phyloP scores from a whole-genome alignment of 345 rosid genomes.

The Dipteronia dyeriana region DNA sequence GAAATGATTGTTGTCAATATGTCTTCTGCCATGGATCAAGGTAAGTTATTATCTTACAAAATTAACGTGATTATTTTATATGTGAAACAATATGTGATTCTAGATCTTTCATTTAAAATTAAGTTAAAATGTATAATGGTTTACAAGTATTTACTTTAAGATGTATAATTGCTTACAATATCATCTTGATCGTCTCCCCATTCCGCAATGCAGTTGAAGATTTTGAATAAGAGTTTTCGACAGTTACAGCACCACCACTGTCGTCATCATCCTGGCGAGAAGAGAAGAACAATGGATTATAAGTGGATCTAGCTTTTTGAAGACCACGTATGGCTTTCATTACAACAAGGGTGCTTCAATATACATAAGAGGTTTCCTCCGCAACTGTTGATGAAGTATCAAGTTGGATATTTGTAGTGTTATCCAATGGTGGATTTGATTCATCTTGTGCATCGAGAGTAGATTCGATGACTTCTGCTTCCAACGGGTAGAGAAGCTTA shows the following conservation, averaged over 20 bases:
- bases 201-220: constrained; percentile 38
- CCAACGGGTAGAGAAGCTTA: constrained; percentile 80
- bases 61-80: no score
- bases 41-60: no score
- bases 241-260: constrained; percentile 56
- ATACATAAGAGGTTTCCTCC: constrained; percentile 63
- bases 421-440: constrained; percentile 22
- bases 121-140: no score
- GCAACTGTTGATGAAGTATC: constrained; percentile 56
- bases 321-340: constrained; percentile 87
- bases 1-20: no score
- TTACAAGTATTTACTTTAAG: no score
- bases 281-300: constrained; percentile 72
- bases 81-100: no score
- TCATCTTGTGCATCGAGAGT: constrained; percentile 23
- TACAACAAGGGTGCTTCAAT: constrained; percentile 89
- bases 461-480: constrained; percentile 81
- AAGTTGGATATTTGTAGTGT: constrained; percentile 30
- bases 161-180: no score
- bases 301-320: constrained; percentile 83
- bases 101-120: no score
- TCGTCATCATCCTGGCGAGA: constrained; percentile 61
- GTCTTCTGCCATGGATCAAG: constrained; percentile 26
- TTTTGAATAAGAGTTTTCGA: constrained; percentile 63
- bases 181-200: constrained; percentile 52